Conservation (phyloP, 2,329 filamentous ascomycete species). For the Penicillium sp. region DNA sequence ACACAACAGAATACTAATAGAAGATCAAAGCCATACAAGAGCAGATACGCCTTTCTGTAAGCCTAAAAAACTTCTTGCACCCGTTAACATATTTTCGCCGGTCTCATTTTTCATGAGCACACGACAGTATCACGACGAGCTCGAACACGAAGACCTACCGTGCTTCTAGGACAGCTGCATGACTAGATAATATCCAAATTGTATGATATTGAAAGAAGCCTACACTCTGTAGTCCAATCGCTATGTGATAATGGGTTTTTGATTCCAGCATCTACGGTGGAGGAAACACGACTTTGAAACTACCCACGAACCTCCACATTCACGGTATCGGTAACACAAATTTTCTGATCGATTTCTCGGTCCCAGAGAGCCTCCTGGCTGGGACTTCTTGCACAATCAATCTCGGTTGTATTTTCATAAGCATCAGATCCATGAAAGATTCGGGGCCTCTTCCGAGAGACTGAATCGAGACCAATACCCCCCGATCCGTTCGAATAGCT, state of each 20-base stretch:
- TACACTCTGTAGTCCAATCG: too few relatives aligned
- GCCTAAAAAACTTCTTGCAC: too few relatives aligned
- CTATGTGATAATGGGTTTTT: background rate
- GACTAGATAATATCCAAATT: too few relatives aligned
- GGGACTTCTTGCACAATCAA: conserved; percentile 8
- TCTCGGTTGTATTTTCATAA: conserved; percentile 11
- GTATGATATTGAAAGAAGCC: too few relatives aligned
- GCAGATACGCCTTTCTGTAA: too few relatives aligned
- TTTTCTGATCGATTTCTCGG: background rate
- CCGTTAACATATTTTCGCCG: too few relatives aligned
- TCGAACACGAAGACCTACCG: too few relatives aligned
- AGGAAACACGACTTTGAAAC: background rate
- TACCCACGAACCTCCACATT: conserved; percentile 1
- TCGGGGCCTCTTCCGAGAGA: conserved; percentile 5
- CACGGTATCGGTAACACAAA: conserved; percentile 15
- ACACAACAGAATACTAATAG: too few relatives aligned
- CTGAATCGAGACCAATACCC: background rate
- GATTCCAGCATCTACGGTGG: background rate
- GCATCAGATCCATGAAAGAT: conserved; percentile 13
- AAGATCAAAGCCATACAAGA: too few relatives aligned
- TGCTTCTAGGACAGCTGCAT: too few relatives aligned
- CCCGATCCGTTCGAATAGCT: conserved; percentile 8
- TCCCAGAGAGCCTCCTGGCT: conserved; percentile 19
- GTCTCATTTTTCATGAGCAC: too few relatives aligned
- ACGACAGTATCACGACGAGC: too few relatives aligned